Evolutionary conservation across 768 basidiomycete species (phyloP), one percentile per base, ranked within the genome.

Genomic region (Scleroderma citrinum): DNA sequence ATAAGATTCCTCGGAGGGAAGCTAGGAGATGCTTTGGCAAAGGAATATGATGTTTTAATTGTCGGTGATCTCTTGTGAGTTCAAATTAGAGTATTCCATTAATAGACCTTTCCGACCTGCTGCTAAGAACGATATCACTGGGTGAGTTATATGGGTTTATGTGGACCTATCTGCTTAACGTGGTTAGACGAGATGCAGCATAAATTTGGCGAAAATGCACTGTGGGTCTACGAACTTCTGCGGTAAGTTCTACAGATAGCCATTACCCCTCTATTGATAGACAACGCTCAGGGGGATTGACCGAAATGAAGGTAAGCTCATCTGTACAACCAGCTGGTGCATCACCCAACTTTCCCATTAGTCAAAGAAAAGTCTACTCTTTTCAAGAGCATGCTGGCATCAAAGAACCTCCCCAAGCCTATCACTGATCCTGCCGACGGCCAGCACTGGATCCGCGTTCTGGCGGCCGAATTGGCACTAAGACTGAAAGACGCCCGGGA

Each of bases 1-100:
- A 98, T 99, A 61, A 81, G 96, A 11, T 91, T 90, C 57, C 72
- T 99, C 0, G 96, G 96, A 2, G 96, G 96, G 14, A 99, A 98
- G 67, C 78, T 98, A 1, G 96, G 96, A 1, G 77, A 81, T 46
- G 85, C 89, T 2, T 72, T 99, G 23, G 91, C 91, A 2, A 80
- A 83, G 52, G 87, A 92, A 61, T 97, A 90, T 57, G 88, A 88
- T 58, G 94, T 80, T 5, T 85, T 86, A 12, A 92, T 87, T 4
- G 92, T 98, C 5, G 87, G 82, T 0, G 95, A 99, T 59, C 74
- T 98, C 46, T 68, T 95, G 93, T 93, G 60, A 56, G 90, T 71
- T 38, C 44, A 5, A 37, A 40, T 7, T 12, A 42, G 41, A 21
- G 11, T 7, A 11, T n/a, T n/a, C 34, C 26, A 7, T 30, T 56